Evolutionary conservation across 441 rosid genomes (phyloP), one percentile per base, ranked within the genome.

Genomic region (California macrophylla): DNA sequence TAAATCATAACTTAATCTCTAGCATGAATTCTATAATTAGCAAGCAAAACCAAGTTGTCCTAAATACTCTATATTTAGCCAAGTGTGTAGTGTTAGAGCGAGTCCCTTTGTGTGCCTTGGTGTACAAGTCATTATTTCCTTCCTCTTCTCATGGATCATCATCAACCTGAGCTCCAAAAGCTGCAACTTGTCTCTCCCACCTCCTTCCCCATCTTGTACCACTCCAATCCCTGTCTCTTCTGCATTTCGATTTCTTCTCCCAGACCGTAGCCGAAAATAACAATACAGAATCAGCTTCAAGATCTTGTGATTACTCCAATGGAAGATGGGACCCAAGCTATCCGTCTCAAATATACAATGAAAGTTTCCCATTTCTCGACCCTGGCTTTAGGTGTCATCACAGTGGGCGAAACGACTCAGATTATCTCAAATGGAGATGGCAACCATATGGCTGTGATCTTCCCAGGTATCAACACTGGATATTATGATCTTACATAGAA

Each of bases 341-440:
- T 62, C 60, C 82, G 4, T 66, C 7, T 72, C 77, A 32, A 23
- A 65, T 80, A 0, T 88, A 93, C 56, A 66, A 76, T 0, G 96
- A 93, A 56, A 77, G 70, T 52, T 93, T 93, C 87, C 85, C 82
- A 13, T 91, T 93, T 75, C 95, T 91, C 69, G 93, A 91, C 75
- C 86, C 93, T 0, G 96, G 97, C 10, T 91, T 93, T 71, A 86
- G 81, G 8, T 91, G 97, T 64, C 82, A 61, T 6, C 65, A 63
- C 3, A 83, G 81, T 32, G 95, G 98, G 50, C 83, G 97, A 67
- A 73, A 69, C 4, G 95, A 93, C 66, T 70, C 69, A 0, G 91
- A 77, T 69, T 89, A 81, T 78, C 90, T 78, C 6, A 81, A 83
- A 16, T 91, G 97, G 98, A 80, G 89, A 63, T 93, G 98, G 96